Conservation (phyloP, 345 rosid genomes). For the Hirschfeldia incana region DNA sequence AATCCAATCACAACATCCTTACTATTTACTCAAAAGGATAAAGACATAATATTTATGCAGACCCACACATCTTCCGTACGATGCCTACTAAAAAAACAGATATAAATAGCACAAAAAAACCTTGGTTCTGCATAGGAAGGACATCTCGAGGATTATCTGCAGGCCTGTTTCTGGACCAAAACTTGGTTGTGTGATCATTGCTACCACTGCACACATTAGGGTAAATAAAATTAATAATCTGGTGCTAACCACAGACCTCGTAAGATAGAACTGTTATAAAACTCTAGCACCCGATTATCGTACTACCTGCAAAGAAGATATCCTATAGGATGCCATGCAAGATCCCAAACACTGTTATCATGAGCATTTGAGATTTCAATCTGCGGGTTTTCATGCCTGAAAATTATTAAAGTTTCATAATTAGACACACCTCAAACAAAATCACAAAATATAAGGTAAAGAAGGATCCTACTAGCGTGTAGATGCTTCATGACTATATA, state of each 20-base stretch:
- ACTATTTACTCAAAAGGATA: neutral
- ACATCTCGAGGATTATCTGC: constrained; percentile 90
- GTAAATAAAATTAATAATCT: constrained; percentile 20
- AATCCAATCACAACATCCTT: constrained; percentile 20
- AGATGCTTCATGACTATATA: neutral
- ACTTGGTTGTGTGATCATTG: constrained; percentile 91
- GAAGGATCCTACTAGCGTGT: constrained; percentile 13
- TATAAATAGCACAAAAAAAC: constrained; percentile 31
- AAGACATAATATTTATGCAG: neutral
- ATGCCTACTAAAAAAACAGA: neutral
- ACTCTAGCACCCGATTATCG: constrained; percentile 1
- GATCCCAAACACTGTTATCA: constrained; percentile 95
- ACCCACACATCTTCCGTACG: constrained; percentile 3
- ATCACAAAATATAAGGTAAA: neutral
- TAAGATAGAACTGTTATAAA: neutral
- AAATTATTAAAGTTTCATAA: constrained; percentile 24
- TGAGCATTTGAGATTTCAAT: constrained; percentile 82
- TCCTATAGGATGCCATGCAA: constrained; percentile 99
- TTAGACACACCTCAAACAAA: constrained; percentile 22
- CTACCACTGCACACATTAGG: constrained; percentile 78
- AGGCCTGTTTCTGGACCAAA: constrained; percentile 98
- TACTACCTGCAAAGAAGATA: constrained; percentile 95
- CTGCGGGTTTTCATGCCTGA: constrained; percentile 96
- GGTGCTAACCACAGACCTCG: neutral
- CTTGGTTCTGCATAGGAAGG: constrained; percentile 75